Evolutionary conservation across 106 monocot genomes (phyloP).

Genomic region (Allium sativum): DNA sequence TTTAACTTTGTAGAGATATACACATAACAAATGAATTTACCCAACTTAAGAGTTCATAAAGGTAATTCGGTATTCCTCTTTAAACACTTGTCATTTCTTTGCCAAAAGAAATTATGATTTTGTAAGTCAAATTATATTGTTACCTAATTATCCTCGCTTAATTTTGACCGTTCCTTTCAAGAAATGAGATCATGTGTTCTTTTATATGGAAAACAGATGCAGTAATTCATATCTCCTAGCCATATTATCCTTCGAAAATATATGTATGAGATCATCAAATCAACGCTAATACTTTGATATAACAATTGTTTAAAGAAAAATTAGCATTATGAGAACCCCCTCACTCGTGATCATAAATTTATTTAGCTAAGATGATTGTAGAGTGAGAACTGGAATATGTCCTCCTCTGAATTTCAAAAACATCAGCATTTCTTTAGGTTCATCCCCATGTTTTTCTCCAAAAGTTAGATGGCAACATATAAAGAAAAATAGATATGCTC

Average conservation of each 20-base stretch:
- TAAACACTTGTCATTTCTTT: too few relatives aligned
- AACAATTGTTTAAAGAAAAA: too few relatives aligned
- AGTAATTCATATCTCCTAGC: constrained; percentile 50
- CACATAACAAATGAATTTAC: too few relatives aligned
- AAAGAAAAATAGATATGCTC: constrained; percentile 96
- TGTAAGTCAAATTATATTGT: background rate
- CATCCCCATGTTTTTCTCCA: constrained; percentile 82
- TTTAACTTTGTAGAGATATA: too few relatives aligned
- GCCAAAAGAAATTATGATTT: too few relatives aligned
- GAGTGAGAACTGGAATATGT: constrained; percentile 50
- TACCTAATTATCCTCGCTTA: constrained; percentile 38
- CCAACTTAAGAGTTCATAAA: too few relatives aligned
- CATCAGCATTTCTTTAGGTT: constrained; percentile 71
- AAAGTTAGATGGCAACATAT: constrained; percentile 74
- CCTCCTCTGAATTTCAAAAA: constrained; percentile 75
- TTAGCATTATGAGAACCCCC: constrained; percentile 6
- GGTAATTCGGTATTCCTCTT: too few relatives aligned
- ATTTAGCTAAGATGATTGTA: constrained; percentile 26
- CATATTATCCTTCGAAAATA: constrained; percentile 37
- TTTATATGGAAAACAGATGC: constrained; percentile 30
- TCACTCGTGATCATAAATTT: constrained; percentile 90
- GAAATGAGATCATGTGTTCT: constrained; percentile 20
- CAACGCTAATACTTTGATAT: too few relatives aligned
- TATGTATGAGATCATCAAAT: background rate
- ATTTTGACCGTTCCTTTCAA: constrained; percentile 17